These are phyloP conservation scores for Pythium aristosporum DNA, from an alignment of 352 stramenopile genomes.

Conservation along the genomic window DNA sequence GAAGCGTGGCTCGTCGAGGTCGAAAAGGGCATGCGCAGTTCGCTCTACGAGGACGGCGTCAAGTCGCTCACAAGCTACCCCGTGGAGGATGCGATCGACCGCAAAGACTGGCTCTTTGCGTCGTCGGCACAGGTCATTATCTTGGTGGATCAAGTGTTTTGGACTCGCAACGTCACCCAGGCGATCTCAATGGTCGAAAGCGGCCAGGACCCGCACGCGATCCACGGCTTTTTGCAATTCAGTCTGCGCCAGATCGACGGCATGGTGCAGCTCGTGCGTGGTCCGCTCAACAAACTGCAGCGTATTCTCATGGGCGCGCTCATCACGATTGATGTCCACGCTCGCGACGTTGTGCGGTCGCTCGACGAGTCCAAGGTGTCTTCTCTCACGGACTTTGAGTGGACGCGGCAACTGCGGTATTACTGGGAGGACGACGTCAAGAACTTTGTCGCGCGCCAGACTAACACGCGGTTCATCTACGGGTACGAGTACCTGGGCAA, in stretches of 20 bases:
- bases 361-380: constrained; percentile 77
- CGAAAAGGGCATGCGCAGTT: constrained; percentile 86
- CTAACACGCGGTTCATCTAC: constrained; percentile 81
- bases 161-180: constrained; percentile 87
- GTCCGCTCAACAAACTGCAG: constrained; percentile 82
- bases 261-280: constrained; percentile 90
- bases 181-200: constrained; percentile 78
- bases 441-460: constrained; percentile 84
- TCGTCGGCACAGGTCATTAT: constrained; percentile 89
- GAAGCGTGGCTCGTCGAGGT: constrained; percentile 88
- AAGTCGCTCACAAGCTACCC: constrained; percentile 86
- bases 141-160: constrained; percentile 91
- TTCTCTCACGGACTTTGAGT: constrained; percentile 89
- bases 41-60: constrained; percentile 85
- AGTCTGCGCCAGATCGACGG: constrained; percentile 91
- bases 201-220: constrained; percentile 59
- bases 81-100: constrained; percentile 84
- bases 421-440: constrained; percentile 94
- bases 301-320: constrained; percentile 88
- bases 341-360: constrained; percentile 85
- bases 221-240: constrained; percentile 85
- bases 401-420: constrained; percentile 94
- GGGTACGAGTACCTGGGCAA: constrained; percentile 96
- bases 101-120: constrained; percentile 88
- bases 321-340: constrained; percentile 92